Evolutionary conservation across 2,329 filamentous ascomycete genomes (phyloP), one percentile per base, ranked within the genome.

Genomic region (Pestalotiopsis sp.): DNA sequence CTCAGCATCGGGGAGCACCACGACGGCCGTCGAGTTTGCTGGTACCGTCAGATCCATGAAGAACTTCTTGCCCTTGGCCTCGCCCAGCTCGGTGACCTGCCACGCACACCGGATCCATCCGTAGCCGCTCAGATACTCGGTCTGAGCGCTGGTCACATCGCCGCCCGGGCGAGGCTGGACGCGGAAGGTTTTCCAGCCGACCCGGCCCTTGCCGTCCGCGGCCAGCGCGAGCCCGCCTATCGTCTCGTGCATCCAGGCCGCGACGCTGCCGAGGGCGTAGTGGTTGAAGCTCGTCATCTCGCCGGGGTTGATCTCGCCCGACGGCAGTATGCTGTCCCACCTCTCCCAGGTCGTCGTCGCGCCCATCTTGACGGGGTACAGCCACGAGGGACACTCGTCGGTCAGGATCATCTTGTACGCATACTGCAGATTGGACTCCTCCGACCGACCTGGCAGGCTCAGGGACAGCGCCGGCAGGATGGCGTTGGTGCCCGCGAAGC

Each of bases 271-370:
- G 1, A 81, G 75, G 0, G 80, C 79, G 62, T 81, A 81, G 68
- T 82, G 79, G 67, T 82, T 79, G 68, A 80, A 77, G 58, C 77
- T 80, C 0, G 79, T 82, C 80, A 81, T 81, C 20, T 73, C 67
- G 1, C 79, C 76, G 0, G 78, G 75, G 65, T 81, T 81, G 27
- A 81, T 74, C 1, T 62, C 71, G 0, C 77, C 79, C 63, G 80
- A 73, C 0, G 77, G 76, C 13, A 80, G 69, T 68, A 82, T 74
- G 23, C 74, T 76, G 64, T 82, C 77, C 80, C 80, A 81, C 7
- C 80, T 75, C 71, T 82, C 79, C 79, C 79, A 82, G 3, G 78
- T 76, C 0, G 79, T 81, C 1, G 80, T 82, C 1, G 76, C 79
- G 41, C 76, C 77, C 77, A 80, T 80, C 13, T 71, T 75, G 27